Conservation (phyloP, 345 rosid genomes). For the Leavenworthia alabamica region DNA sequence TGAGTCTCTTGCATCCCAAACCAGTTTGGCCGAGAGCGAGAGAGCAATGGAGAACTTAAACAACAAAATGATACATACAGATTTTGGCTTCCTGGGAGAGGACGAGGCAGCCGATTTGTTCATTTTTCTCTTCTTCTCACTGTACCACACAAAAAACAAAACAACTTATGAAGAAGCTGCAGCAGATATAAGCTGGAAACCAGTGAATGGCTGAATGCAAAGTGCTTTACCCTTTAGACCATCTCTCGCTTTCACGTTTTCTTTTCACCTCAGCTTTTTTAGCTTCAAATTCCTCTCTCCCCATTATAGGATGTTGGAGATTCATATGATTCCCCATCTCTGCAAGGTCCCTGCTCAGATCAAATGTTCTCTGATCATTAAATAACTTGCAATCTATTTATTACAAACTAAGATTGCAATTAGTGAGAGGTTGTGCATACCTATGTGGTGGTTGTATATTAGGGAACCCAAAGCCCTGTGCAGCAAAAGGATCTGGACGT, state of each 20-base stretch:
- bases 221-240: conserved; percentile 55
- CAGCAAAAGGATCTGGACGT: conserved; percentile 24
- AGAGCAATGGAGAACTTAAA: neutral
- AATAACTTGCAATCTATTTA: neutral
- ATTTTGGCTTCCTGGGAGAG: conserved; percentile 42
- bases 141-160: conserved; percentile 8
- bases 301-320: conserved; percentile 65
- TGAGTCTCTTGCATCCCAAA: conserved; percentile 19
- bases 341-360: conserved; percentile 59
- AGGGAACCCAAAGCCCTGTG: conserved; percentile 29
- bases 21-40: conserved; percentile 6
- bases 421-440: conserved; percentile 2
- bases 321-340: conserved; percentile 63
- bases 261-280: conserved; percentile 85
- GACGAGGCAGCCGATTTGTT: conserved; percentile 50
- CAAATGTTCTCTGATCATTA: neutral
- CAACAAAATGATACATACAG: conserved; percentile 33
- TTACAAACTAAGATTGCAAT: neutral
- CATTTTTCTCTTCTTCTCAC: conserved; percentile 51
- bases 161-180: neutral
- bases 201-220: neutral
- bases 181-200: neutral
- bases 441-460: conserved; percentile 32
- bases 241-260: conserved; percentile 75
- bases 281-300: conserved; percentile 94